These are phyloP conservation scores for Holtermannia corniformis DNA, from an alignment of 768 basidiomycete genomes.

Conservation along the genomic window DNA sequence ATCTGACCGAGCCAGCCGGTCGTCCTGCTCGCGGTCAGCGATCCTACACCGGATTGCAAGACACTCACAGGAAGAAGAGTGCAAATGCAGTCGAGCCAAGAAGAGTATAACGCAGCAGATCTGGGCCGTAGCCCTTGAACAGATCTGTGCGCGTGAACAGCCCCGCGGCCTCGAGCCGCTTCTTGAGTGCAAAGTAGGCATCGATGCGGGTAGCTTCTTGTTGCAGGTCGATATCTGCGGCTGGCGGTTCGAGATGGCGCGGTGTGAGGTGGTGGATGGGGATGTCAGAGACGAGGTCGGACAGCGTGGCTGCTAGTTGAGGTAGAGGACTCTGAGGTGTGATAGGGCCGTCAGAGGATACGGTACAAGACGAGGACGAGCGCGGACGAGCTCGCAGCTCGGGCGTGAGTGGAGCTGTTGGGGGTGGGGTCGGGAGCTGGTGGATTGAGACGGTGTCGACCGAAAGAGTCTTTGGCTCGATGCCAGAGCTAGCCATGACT, in stretches of 20 bases:
- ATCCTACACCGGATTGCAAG: background rate
- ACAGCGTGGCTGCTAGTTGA: background rate
- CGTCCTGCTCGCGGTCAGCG: constrained; percentile 14
- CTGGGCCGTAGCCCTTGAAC: constrained; percentile 78
- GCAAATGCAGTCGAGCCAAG: constrained; percentile 45
- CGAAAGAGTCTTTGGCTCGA: constrained; percentile 33
- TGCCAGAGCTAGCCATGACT: background rate
- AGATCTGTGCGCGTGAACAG: constrained; percentile 63
- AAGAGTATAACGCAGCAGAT: constrained; percentile 65
- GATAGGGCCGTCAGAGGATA: background rate
- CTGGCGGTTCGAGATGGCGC: constrained; percentile 31
- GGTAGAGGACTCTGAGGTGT: background rate
- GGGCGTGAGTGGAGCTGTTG: constrained; percentile 17
- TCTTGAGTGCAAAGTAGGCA: constrained; percentile 73
- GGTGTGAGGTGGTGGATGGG: constrained; percentile 14
- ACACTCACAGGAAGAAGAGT: constrained; percentile 25
- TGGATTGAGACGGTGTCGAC: constrained; percentile 44
- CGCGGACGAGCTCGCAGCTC: background rate
- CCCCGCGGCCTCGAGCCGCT: constrained; percentile 62
- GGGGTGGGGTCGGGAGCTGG: constrained; percentile 51
- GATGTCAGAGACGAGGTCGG: background rate
- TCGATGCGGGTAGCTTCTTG: constrained; percentile 28
- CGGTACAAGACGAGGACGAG: background rate
- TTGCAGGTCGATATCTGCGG: constrained; percentile 19
- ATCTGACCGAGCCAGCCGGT: constrained; percentile 28